phyloP scores from a whole-genome alignment of 2,329 filamentous ascomycete genomes.

The Xylariaceae sp. region DNA sequence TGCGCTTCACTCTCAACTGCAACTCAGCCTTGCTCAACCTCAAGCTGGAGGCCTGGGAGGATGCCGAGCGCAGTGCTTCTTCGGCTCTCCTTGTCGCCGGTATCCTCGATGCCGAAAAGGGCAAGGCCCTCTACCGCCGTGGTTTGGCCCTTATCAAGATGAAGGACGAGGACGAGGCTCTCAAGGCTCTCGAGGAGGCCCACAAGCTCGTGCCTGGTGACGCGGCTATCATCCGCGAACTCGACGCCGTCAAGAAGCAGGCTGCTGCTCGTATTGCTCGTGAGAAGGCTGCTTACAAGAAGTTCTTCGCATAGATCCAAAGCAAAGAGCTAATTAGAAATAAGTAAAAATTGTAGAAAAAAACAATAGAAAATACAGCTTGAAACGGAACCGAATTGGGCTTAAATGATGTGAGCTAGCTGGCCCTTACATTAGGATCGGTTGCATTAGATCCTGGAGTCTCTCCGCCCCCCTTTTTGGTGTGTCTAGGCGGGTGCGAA shows the following conservation, averaged over 20 bases:
- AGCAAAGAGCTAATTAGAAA: background rate
- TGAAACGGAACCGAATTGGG: background rate
- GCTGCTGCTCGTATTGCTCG: conserved; percentile 69
- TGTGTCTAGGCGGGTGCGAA: too few relatives aligned
- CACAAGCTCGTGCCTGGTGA: conserved; percentile 70
- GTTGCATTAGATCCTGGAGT: too few relatives aligned
- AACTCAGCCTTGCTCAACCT: conserved; percentile 82
- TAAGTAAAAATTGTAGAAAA: background rate
- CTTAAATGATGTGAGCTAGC: background rate
- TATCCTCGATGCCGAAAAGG: conserved; percentile 70
- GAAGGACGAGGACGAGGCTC: conserved; percentile 79
- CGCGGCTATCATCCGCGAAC: conserved; percentile 67
- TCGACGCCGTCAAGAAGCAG: conserved; percentile 71
- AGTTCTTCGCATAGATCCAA: conserved; percentile 64
- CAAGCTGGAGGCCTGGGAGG: conserved; percentile 69
- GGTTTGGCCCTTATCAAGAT: conserved; percentile 67
- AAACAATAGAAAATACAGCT: background rate
- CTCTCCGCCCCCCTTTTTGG: too few relatives aligned
- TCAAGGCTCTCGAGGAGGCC: conserved; percentile 70
- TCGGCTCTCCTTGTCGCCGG: conserved; percentile 65
- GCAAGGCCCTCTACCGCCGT: conserved; percentile 83
- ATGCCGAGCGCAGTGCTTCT: conserved; percentile 64
- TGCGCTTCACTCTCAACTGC: conserved; percentile 82
- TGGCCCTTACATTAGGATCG: too few relatives aligned
- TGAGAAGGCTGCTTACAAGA: conserved; percentile 89